These are phyloP conservation scores for Graphilbum ipis-grandicollis DNA, from an alignment of 2,329 filamentous ascomycete genomes.

Conservation along the genomic window DNA sequence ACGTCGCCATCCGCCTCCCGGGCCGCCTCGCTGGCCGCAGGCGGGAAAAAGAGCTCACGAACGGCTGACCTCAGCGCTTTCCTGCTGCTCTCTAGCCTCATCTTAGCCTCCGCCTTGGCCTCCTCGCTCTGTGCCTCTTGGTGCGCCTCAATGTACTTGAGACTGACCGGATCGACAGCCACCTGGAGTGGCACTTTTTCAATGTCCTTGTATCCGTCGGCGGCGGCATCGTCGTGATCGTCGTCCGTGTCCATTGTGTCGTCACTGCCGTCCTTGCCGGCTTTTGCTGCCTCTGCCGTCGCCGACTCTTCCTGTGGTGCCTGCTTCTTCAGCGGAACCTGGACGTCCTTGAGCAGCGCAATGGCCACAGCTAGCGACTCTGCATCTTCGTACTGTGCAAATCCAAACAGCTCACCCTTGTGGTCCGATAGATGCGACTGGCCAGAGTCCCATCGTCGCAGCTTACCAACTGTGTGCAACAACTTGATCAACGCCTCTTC, in stretches of 20 bases:
- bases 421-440: constrained; percentile 43
- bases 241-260: constrained; percentile 16
- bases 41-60: constrained; percentile 54
- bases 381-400: constrained; percentile 86
- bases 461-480: constrained; percentile 55
- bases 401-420: constrained; percentile 77
- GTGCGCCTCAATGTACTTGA: constrained; percentile 74
- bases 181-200: constrained; percentile 58
- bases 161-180: constrained; percentile 64
- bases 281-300: constrained; percentile 1
- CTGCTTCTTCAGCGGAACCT: constrained; percentile 67
- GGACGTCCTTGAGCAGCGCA: constrained; percentile 65
- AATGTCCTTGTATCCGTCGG: constrained; percentile 31
- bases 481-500: constrained; percentile 69
- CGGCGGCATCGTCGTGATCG: constrained; percentile 17
- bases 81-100: constrained; percentile 53
- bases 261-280: constrained; percentile 15
- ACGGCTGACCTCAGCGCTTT: constrained; percentile 51
- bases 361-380: constrained; percentile 75
- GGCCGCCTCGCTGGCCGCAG: constrained; percentile 20
- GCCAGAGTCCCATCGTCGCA: constrained; percentile 73
- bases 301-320: constrained; percentile 20
- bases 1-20: constrained; percentile 50
- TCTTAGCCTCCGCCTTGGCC: constrained; percentile 43
- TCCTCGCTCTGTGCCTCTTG: constrained; percentile 49